Percentiles rank a stretch among this genome's conserved stretches.
Conservation (phyloP, 179 eudicot genomes). For the Heliamphora pulchella region DNA sequence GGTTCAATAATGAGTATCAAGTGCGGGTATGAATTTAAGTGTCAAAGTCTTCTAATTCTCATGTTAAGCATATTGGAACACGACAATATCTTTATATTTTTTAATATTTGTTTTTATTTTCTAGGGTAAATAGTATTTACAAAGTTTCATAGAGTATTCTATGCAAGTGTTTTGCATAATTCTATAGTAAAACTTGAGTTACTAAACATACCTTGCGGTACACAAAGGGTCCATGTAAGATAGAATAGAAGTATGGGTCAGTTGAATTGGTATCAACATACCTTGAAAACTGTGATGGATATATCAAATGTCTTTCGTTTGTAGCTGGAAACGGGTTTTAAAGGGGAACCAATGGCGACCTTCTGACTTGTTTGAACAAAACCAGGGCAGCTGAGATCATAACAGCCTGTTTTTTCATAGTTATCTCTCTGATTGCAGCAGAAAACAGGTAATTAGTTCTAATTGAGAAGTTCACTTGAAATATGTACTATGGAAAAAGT, state of each 20-base stretch:
- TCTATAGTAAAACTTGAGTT: too few relatives aligned
- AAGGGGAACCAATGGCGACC: not conserved
- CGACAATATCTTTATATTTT: too few relatives aligned
- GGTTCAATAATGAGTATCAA: too few relatives aligned
- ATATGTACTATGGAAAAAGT: not conserved
- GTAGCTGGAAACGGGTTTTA: constrained; percentile 12
- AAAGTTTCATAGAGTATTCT: too few relatives aligned
- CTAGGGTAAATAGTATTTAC: too few relatives aligned
- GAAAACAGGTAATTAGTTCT: not conserved
- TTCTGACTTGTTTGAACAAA: not conserved
- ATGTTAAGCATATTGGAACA: too few relatives aligned
- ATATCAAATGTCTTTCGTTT: not conserved
- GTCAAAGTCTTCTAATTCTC: too few relatives aligned
- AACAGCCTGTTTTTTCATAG: constrained; percentile 9
- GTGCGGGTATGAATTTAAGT: too few relatives aligned
- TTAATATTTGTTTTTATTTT: too few relatives aligned
- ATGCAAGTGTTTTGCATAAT: too few relatives aligned
- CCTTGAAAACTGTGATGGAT: constrained; percentile 6
- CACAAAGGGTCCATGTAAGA: not conserved
- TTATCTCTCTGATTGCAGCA: constrained; percentile 4
- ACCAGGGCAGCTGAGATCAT: not conserved
- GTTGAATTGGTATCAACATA: not conserved
- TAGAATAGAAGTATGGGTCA: too few relatives aligned
- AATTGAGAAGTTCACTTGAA: not conserved
- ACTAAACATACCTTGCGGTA: too few relatives aligned